Conservation (phyloP, 148 eudicot species). For the Chenopodium suecicum region DNA sequence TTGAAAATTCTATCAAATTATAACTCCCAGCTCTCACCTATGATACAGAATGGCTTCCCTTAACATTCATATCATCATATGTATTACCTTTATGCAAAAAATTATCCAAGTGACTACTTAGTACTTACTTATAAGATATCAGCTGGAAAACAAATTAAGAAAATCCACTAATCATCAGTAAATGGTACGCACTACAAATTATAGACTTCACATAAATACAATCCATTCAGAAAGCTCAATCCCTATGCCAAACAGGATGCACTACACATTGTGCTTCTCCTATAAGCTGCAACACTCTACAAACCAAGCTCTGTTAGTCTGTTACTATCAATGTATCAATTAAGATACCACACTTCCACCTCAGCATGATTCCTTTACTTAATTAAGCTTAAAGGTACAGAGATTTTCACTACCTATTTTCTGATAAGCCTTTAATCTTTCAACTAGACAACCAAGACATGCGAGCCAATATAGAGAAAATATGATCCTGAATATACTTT, state of each 20-base stretch:
- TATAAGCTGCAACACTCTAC: not conserved
- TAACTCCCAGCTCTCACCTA: too few species aligned
- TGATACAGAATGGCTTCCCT: too few species aligned
- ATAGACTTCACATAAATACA: not conserved
- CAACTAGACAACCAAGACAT: not conserved
- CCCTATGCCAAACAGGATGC: not conserved
- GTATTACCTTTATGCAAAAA: not conserved
- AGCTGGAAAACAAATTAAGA: not conserved
- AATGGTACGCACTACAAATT: not conserved
- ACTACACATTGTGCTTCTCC: not conserved
- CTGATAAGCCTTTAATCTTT: not conserved
- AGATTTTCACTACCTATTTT: not conserved
- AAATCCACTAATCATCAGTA: not conserved
- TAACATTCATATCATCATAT: too few species aligned
- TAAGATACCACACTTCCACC: not conserved
- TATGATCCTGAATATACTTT: not conserved
- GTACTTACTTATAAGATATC: too few species aligned
- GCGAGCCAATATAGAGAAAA: not conserved
- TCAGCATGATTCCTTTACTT: not conserved
- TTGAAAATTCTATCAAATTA: too few species aligned
- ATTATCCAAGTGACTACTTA: too few species aligned
- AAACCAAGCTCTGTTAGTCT: not conserved
- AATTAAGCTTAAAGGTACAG: too few species aligned
- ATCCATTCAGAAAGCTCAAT: not conserved
- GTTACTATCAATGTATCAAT: too few species aligned